A percentile compares a stretch with the other conserved stretches of the same genome.
Evolutionary conservation across 1,139 yeast species (phyloP).

Genomic region (Pichia inconspicua): DNA sequence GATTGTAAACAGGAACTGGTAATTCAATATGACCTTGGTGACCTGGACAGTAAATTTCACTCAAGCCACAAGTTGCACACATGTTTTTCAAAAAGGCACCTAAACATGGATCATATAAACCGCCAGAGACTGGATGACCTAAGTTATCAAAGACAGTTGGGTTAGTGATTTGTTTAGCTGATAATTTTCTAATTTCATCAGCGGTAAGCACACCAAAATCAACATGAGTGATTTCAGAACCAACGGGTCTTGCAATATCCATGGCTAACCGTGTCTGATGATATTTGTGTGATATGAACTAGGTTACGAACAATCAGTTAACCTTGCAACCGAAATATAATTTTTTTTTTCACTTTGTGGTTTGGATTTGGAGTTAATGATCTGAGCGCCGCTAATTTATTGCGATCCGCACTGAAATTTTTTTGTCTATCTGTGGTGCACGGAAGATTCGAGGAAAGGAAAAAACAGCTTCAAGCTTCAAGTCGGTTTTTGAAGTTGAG

Average conservation of each 20-base stretch:
- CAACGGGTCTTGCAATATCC: conserved; percentile 96
- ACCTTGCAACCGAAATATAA: neutral
- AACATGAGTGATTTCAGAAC: conserved; percentile 86
- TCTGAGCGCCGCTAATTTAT: no score
- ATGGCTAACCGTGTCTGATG: conserved; percentile 29
- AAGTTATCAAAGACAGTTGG: conserved; percentile 91
- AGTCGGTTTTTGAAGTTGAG: no score
- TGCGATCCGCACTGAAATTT: no score
- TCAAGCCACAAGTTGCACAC: conserved; percentile 94
- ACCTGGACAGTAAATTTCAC: conserved; percentile 93
- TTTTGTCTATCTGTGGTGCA: neutral
- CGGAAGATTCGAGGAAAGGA: neutral
- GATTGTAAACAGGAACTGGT: conserved; percentile 93
- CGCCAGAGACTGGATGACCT: conserved; percentile 93
- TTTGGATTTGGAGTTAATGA: neutral
- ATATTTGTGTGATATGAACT: neutral
- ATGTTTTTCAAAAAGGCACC: conserved; percentile 88
- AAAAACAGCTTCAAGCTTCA: no score
- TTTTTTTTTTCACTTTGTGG: neutral
- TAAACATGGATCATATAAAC: conserved; percentile 85
- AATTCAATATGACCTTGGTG: conserved; percentile 97
- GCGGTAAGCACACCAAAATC: conserved; percentile 84
- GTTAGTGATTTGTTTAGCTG: conserved; percentile 91
- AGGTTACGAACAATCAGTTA: neutral
- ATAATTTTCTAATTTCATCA: conserved; percentile 72